These are phyloP conservation scores for Rhinocladiella similis DNA, from an alignment of 2,329 filamentous ascomycete genomes.

Conservation along the genomic window DNA sequence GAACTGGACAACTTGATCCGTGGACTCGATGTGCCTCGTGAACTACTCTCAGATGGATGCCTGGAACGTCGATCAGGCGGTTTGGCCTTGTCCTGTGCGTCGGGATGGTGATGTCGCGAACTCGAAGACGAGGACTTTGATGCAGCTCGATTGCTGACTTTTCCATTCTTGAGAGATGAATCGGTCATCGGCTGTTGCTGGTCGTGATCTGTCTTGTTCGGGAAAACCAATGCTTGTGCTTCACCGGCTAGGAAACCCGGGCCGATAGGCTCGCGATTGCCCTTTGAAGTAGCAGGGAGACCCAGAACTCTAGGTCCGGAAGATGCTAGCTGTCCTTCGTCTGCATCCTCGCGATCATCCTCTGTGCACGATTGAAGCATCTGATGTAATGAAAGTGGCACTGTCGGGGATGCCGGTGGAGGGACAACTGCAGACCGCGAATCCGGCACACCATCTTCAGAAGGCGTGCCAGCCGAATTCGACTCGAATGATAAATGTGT, in stretches of 20 bases:
- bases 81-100: slow-evolving; percentile 5
- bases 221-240: slow-evolving; percentile 22
- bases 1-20: slow-evolving; percentile 16
- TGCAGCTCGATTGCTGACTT: not conserved
- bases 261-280: not conserved
- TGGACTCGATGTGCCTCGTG: not conserved
- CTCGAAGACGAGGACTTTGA: not conserved
- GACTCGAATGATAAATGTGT: not conserved
- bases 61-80: not conserved
- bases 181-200: slow-evolving; percentile 2
- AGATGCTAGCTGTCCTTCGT: not conserved
- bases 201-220: slow-evolving; percentile 7
- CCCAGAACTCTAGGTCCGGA: slow-evolving; percentile 5
- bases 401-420: not conserved
- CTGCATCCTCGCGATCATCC: not conserved
- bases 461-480: not conserved
- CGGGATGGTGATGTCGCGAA: slow-evolving; percentile 14
- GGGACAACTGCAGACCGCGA: not conserved
- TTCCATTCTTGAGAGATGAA: slow-evolving; percentile 3
- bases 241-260: slow-evolving; percentile 28
- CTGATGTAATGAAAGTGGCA: too few relatives aligned
- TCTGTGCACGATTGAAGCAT: not conserved
- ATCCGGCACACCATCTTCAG: slow-evolving; percentile 4
- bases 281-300: not conserved
- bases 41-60: not conserved